A percentile compares a stretch with the other conserved stretches of the same genome.
Conservation (phyloP, 106 monocot species). For the Posidonia australis region DNA sequence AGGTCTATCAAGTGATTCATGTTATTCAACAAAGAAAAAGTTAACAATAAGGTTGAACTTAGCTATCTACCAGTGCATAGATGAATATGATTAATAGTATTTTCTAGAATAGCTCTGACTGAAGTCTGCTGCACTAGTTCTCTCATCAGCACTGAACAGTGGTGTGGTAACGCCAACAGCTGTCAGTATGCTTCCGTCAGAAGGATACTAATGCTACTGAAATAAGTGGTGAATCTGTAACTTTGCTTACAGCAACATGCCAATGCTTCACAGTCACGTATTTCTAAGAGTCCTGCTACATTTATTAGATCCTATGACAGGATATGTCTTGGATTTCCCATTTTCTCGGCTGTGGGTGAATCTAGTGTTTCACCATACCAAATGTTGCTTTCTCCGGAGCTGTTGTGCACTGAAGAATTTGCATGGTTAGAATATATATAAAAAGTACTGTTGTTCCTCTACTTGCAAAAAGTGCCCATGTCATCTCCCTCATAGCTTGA, state of each 20-base stretch:
- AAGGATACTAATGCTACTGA: slow-evolving; percentile 43
- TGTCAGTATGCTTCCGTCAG: slow-evolving; percentile 35
- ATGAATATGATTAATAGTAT: no score
- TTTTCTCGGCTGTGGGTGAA: slow-evolving; percentile 28
- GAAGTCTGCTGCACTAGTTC: slow-evolving; percentile 39
- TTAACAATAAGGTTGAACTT: no score
- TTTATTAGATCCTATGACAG: slow-evolving; percentile 39
- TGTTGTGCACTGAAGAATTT: slow-evolving; percentile 12
- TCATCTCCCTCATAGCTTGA: slow-evolving; percentile 42
- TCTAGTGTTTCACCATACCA: slow-evolving; percentile 44
- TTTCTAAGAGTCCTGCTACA: slow-evolving; percentile 32
- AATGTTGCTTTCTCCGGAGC: slow-evolving; percentile 13
- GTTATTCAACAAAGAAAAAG: no score
- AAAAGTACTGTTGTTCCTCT: slow-evolving; percentile 37
- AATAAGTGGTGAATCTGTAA: slow-evolving; percentile 43
- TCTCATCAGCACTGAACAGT: no score
- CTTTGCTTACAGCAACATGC: slow-evolving; percentile 45
- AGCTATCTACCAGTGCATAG: no score
- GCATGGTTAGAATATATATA: slow-evolving; percentile 38
- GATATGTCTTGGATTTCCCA: slow-evolving; percentile 21
- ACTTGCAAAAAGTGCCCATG: slow-evolving; percentile 57
- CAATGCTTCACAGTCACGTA: slow-evolving; percentile 45
- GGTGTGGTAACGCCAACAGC: no score
- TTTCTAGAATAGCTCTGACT: no score
- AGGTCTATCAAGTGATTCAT: no score